Evolutionary conservation across 2,329 filamentous ascomycete species (phyloP).

Genomic region (Xylariaceae sp.): DNA sequence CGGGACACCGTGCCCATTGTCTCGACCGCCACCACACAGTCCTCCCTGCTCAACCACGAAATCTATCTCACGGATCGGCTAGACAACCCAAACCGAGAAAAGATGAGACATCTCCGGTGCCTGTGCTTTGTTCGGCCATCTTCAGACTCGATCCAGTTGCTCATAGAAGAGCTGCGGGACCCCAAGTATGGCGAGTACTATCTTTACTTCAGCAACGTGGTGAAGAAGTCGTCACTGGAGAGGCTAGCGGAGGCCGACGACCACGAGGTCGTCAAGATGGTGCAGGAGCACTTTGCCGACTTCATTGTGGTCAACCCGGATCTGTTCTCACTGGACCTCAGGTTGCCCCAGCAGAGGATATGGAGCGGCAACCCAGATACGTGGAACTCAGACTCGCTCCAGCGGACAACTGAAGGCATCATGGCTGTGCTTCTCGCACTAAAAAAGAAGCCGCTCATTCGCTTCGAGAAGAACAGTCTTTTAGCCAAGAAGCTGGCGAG

Average conservation of each 20-base stretch:
- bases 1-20: slow-evolving; percentile 90
- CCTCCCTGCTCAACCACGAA: slow-evolving; percentile 87
- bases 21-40: slow-evolving; percentile 93
- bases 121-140: slow-evolving; percentile 90
- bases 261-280: slow-evolving; percentile 87
- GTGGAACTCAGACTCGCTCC: slow-evolving; percentile 86
- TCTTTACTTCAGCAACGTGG: slow-evolving; percentile 94
- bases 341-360: slow-evolving; percentile 64
- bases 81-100: slow-evolving; percentile 83
- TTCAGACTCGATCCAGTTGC: slow-evolving; percentile 80
- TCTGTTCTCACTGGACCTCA: slow-evolving; percentile 72
- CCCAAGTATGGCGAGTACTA: slow-evolving; percentile 98
- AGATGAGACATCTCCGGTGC: slow-evolving; percentile 95
- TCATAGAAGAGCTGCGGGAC: slow-evolving; percentile 92
- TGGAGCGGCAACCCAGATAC: slow-evolving; percentile 77
- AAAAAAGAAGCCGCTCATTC: slow-evolving; percentile 93
- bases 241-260: slow-evolving; percentile 93
- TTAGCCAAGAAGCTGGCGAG: slow-evolving; percentile 88
- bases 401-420: slow-evolving; percentile 79
- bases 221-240: slow-evolving; percentile 93
- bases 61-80: slow-evolving; percentile 96
- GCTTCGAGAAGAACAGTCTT: slow-evolving; percentile 86
- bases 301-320: slow-evolving; percentile 94
- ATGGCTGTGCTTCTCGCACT: slow-evolving; percentile 77
- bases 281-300: slow-evolving; percentile 96